Evolutionary conservation across 352 stramenopile species (phyloP), one percentile per base, ranked within the genome.

Genomic region (Pythium vanterpoolii): DNA sequence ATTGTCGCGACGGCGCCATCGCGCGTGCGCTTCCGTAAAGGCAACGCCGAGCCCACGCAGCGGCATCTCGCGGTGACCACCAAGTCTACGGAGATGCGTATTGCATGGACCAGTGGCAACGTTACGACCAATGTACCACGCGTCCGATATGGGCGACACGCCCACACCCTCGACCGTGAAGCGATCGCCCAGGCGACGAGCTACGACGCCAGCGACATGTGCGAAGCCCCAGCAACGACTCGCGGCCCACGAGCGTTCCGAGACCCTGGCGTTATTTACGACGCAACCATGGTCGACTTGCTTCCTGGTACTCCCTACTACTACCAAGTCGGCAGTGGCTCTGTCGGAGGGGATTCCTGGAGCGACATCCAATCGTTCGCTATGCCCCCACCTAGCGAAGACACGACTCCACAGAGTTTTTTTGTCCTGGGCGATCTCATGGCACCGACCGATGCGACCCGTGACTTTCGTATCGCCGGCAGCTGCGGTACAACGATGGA

Each of bases 371-470:
- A 14, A 16, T 0, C 31, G 21, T 75, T 56, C 33, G 42, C 16
- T 27, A 33, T 77, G 11, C 62, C 68, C 23, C 36, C 60, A 3
- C 47, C 64, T 13, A 64, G 68, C 13, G 16, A 39, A 38, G 42
- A 23, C 13, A 10, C 36, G 45, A 73, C 40, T 23, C 49, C 49
- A 14, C 33, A 46, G 34, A 79, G 72, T 28, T 93, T 83, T 45
- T 72, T 94, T 40, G 79, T 86, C 27, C 87, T 84, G 50, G 86
- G 68, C 23, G 83, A 94, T 68, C 69, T 91, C 49, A 81, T 79
- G 18, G 79, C 76, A 4, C 52, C 33, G 36, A 64, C 9, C 58
- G 61, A n/a, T 64, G 30, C 69, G 42, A 56, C 57, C 1, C 21
- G 31, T 2, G 71, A 79, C 38, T 64, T 77, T 16, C 40, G 19